Percentiles rank a stretch among this genome's conserved stretches.
Conservation (phyloP, 345 rosid genomes). For the Corchorus olitorius region DNA sequence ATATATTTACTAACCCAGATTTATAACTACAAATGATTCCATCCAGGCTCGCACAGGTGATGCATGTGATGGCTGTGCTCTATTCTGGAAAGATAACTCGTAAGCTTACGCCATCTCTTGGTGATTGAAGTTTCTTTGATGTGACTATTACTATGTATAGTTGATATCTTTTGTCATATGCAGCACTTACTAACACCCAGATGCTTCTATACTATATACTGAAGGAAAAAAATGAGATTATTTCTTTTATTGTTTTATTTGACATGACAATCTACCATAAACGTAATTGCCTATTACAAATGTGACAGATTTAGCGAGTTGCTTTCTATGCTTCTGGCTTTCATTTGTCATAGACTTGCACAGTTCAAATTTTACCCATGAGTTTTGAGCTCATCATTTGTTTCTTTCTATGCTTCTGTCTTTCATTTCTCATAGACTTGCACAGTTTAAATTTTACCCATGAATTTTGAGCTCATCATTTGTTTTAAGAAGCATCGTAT, state of each 20-base stretch:
- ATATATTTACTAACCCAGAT: conserved; percentile 3
- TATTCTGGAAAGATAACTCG: conserved; percentile 76
- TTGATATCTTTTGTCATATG: not conserved
- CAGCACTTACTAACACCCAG: conserved; percentile 2
- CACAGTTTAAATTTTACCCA: not conserved
- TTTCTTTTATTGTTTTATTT: not conserved
- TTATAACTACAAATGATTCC: conserved; percentile 28
- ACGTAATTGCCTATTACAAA: not conserved
- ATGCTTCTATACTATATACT: not conserved
- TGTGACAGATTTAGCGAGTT: not conserved
- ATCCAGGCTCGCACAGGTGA: conserved; percentile 87
- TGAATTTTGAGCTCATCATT: not conserved
- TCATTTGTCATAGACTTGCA: not conserved
- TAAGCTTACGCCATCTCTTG: conserved; percentile 35
- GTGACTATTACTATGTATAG: not conserved
- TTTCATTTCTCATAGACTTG: not conserved
- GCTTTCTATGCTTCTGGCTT: not conserved
- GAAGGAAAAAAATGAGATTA: not conserved
- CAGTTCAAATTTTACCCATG: not conserved
- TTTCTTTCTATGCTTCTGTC: not conserved
- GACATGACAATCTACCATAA: not conserved
- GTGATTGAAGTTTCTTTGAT: not conserved
- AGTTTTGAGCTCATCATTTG: conserved; percentile 1
- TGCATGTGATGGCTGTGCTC: conserved; percentile 85
- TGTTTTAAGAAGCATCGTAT: not conserved